Percentiles rank a stretch among this genome's conserved stretches.
These are phyloP conservation scores for Alternaria ventricosa DNA, from an alignment of 2,329 filamentous ascomycete genomes.

Conservation along the genomic window DNA sequence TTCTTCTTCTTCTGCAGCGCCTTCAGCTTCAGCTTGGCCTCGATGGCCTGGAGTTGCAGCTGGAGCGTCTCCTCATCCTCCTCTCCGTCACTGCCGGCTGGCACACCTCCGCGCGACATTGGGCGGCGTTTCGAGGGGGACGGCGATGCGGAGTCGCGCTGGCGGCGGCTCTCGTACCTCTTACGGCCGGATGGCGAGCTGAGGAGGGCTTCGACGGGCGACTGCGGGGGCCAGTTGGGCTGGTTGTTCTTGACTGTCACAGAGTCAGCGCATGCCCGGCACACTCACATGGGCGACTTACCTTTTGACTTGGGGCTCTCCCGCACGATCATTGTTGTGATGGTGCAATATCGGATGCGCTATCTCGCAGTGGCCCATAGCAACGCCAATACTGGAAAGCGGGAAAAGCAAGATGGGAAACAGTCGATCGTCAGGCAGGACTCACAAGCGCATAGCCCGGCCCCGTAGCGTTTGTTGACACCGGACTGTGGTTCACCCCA, in stretches of 20 bases:
- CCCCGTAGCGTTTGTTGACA: conserved; percentile 25
- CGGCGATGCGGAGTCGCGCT: conserved; percentile 63
- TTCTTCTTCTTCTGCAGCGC: conserved; percentile 69
- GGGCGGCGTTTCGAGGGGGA: conserved; percentile 62
- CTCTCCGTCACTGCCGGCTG: conserved; percentile 38
- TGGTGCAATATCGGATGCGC: conserved; percentile 19
- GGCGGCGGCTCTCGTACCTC: conserved; percentile 69
- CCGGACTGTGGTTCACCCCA: conserved; percentile 28
- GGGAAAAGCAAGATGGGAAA: background rate
- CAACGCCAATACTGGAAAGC: conserved; percentile 19
- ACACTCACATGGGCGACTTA: conserved; percentile 21
- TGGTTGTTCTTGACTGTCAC: conserved; percentile 45
- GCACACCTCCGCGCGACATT: conserved; percentile 23
- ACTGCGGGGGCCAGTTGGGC: conserved; percentile 67
- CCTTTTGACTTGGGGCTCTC: conserved; percentile 56
- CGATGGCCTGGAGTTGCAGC: conserved; percentile 84
- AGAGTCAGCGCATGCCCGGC: conserved; percentile 20
- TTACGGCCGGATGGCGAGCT: conserved; percentile 80
- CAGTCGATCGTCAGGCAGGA: background rate
- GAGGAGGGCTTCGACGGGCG: conserved; percentile 66
- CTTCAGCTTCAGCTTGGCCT: conserved; percentile 86
- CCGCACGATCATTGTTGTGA: conserved; percentile 53
- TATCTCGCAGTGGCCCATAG: conserved; percentile 36
- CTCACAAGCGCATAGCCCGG: conserved; percentile 3
- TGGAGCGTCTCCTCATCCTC: conserved; percentile 87